Percentiles rank a stretch among this genome's conserved stretches.
Evolutionary conservation across 345 rosid genomes (phyloP).

Genomic region (Zanthoxylum bungeanum): DNA sequence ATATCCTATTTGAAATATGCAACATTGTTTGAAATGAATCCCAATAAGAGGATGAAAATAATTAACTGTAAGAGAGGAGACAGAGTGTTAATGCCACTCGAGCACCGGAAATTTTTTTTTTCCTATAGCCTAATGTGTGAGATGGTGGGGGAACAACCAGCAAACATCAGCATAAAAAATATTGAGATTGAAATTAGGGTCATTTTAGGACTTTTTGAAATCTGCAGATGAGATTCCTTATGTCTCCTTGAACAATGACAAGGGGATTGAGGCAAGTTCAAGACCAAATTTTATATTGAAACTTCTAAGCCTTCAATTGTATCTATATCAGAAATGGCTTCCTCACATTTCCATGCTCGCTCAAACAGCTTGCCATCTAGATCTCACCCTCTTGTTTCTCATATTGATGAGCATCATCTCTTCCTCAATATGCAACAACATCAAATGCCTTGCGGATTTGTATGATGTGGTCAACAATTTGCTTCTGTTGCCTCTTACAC

Average conservation of each 20-base stretch:
- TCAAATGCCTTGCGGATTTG: conserved; percentile 28
- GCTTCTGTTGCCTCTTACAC: neutral
- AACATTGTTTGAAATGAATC: neutral
- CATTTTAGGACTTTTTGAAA: neutral
- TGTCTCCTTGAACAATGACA: conserved; percentile 14
- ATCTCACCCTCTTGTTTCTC: conserved; percentile 36
- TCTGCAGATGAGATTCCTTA: conserved; percentile 13
- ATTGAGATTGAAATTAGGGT: conserved; percentile 5
- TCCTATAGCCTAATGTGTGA: too few relatives aligned
- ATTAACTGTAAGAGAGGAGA: neutral
- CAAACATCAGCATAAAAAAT: neutral
- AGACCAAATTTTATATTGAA: neutral
- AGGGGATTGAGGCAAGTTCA: neutral
- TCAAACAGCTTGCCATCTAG: conserved; percentile 48
- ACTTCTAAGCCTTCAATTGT: neutral
- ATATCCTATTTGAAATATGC: neutral
- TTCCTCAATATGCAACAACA: conserved; percentile 11
- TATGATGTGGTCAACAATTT: conserved; percentile 26
- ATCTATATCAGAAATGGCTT: conserved; percentile 23
- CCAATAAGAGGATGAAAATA: neutral
- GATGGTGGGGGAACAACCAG: conserved; percentile 3
- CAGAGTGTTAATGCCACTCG: neutral
- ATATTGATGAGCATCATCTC: conserved; percentile 34
- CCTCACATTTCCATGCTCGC: conserved; percentile 35
- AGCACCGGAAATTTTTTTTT: too few relatives aligned